Base-by-base conservation (phyloP, 2,329 filamentous ascomycete genomes). In the Cadophora malorum region DNA sequence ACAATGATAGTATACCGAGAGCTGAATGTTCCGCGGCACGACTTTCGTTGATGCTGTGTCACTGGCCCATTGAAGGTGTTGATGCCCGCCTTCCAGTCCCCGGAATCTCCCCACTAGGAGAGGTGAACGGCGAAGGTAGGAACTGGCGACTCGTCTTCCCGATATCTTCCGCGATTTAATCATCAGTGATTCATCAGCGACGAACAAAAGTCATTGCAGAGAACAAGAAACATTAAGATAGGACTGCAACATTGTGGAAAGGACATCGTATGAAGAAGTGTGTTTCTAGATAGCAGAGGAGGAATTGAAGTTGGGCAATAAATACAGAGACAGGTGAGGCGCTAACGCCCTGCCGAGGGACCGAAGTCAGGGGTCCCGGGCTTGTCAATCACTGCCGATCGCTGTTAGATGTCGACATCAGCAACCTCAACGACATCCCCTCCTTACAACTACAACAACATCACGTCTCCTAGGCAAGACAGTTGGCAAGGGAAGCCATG, bases 21-120 rank as follows among this genome's bases (percentile, higher is more conserved):
- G 12, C 28, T 33, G 52, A 19, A 14, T 33, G 6, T 55, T 31
- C 28, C 12, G 28, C 10, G 16, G 28, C 52, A 33, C n/a, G 14
- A 9, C 10, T n/a, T 33, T 5, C 33, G 52, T 9, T 55, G 4
- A 33, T 55, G 25, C 25, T 5, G 14, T 55, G 52, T 55, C 4
- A 55, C 52, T 55, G 52, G 12, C 52, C 52, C 14, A 10, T 33
- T 33, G 28, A 55, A 25, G 52, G 52, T 55, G 33, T 33, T 55
- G 52, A 55, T 33, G 52, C 14, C 14, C 52, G 52, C 12, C 41
- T 16, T 55, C 28, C 52, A 55, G 25, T n/a, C 5, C 25, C 52
- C 28, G 25, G 16, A 33, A 55, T 16, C 52, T 33, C 14, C 52
- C 28, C 16, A 55, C 16, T 33, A 14, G 6, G 16, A 55, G 52